Base-by-base conservation (phyloP, 768 basidiomycete species). In the Lactarius pseudohatsudake region DNA sequence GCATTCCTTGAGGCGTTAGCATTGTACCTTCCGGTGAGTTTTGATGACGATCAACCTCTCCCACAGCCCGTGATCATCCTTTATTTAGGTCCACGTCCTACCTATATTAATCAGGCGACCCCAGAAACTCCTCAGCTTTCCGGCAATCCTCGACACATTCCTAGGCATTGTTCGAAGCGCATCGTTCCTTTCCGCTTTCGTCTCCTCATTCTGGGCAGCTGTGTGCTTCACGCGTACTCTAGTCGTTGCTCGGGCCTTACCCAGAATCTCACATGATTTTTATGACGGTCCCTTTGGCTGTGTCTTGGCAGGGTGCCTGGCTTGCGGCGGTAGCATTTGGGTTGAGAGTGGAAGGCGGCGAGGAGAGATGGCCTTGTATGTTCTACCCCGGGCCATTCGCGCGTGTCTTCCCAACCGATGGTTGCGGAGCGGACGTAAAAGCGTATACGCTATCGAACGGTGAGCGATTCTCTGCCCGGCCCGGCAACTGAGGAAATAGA, bases 321-420 rank as follows among this genome's bases (percentile, higher is more conserved):
- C 82, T 20, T 92, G 91, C 67, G 91, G 91, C 4, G 78, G 81
- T 64, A 91, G 90, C 62, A 91, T 93, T 53, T 91, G 86, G 85
- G 82, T 92, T 32, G 91, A 93, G 73, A 85, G 87, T 66, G 86
- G 86, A 2, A 78, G 79, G 62, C 77, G 91, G 68, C 78, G 91
- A 61, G 89, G 90, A 5, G 91, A 93, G 76, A 90, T 93, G 78
- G 86, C 90, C 0, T 74, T 92, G 36, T 92, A 92, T 71, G 91
- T 92, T 61, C 77, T 92, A 5, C 90, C 91, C 3, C 80, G 84
- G 62, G 91, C 90, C 15, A 68, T 92, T 36, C 79, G 88, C 54
- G 81, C 90, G 0, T 85, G 80, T 61, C 73, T 92, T n/a, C 83
- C 89, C 1, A 77, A 83, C 65, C 72, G 71, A 5, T 87, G 85